phyloP scores from a whole-genome alignment of 208 protist genomes.

The Tritrichomonas musculus region DNA sequence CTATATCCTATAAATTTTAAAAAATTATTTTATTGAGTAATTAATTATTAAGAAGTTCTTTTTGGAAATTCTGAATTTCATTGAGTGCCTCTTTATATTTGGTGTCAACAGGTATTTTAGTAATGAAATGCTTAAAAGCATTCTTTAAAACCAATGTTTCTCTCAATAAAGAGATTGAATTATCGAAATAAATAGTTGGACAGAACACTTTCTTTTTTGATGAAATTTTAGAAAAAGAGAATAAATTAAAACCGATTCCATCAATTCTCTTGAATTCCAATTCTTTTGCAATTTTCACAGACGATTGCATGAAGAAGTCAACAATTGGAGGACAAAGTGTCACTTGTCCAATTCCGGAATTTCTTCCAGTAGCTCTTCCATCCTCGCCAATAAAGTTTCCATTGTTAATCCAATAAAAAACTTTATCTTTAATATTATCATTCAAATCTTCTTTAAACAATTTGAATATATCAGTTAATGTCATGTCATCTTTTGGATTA shows the following conservation, averaged over 20 bases:
- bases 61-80: background rate
- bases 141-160: background rate
- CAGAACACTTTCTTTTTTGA: background rate
- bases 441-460: background rate
- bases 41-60: too few relatives aligned
- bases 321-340: background rate
- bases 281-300: background rate
- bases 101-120: background rate
- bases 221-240: background rate
- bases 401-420: background rate
- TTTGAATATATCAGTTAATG: background rate
- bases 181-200: background rate
- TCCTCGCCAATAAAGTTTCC: background rate
- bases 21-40: too few relatives aligned
- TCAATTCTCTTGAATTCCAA: background rate
- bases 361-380: background rate
- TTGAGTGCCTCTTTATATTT: background rate
- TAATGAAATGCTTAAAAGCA: background rate
- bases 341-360: background rate
- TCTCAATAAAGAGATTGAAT: background rate
- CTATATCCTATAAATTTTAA: too few relatives aligned
- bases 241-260: background rate
- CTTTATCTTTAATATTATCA: background rate
- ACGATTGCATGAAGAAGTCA: background rate
- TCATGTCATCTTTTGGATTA: background rate